A percentile compares a stretch with the other conserved stretches of the same genome.
Evolutionary conservation across 208 protist species (phyloP).

Genomic region (Leishmania tropica): DNA sequence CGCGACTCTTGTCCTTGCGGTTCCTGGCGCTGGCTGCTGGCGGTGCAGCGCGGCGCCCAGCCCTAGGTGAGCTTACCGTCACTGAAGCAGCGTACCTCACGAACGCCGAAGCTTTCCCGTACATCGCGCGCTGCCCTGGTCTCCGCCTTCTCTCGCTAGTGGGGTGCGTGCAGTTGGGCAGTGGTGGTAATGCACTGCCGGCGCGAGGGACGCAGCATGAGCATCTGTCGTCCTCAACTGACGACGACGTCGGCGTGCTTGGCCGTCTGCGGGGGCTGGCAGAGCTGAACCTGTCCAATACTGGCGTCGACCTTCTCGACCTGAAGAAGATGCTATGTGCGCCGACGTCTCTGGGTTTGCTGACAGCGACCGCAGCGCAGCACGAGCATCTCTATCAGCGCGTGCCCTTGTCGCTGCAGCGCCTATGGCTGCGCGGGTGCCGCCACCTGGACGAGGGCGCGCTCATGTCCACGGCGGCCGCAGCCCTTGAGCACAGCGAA

Average conservation of each 20-base stretch:
- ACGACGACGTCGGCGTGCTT: conserved; percentile 19
- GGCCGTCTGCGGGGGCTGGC: conserved; percentile 33
- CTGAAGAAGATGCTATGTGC: neutral
- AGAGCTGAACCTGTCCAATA: conserved; percentile 51
- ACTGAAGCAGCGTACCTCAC: conserved; percentile 32
- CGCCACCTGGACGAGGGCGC: conserved; percentile 19
- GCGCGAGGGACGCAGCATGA: neutral
- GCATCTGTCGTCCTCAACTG: neutral
- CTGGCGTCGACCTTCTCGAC: conserved; percentile 20
- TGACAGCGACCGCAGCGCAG: neutral
- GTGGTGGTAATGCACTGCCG: neutral
- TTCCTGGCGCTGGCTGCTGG: conserved; percentile 30
- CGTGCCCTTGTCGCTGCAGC: conserved; percentile 24
- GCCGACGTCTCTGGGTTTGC: neutral
- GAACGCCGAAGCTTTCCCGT: conserved; percentile 24
- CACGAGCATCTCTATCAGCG: neutral
- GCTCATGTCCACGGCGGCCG: conserved; percentile 4
- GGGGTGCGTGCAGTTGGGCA: conserved; percentile 30
- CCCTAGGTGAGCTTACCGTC: conserved; percentile 37
- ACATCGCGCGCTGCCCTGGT: conserved; percentile 27
- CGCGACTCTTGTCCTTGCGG: conserved; percentile 21
- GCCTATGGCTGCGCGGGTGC: conserved; percentile 45
- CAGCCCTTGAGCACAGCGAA: neutral
- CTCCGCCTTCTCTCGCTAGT: conserved; percentile 36
- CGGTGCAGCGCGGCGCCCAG: neutral